Conservation (phyloP, 208 protist genomes). For the Vickermania ingenoplastis region DNA sequence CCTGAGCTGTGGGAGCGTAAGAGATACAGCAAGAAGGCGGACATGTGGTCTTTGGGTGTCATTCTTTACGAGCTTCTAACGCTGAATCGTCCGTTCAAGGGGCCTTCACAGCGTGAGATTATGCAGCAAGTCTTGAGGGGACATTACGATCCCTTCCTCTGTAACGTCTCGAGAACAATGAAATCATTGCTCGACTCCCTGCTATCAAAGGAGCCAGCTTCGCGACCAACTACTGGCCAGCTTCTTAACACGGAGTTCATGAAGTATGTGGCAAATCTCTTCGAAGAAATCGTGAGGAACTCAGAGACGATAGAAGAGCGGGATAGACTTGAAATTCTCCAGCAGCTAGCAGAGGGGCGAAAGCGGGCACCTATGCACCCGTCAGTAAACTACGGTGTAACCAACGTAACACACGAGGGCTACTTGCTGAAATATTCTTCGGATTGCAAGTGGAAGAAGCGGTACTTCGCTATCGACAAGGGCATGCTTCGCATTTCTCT, state of each 20-base stretch:
- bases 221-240: conserved; percentile 63
- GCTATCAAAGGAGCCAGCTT: conserved; percentile 47
- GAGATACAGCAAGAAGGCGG: conserved; percentile 90
- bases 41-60: conserved; percentile 90
- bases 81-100: conserved; percentile 81
- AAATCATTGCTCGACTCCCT: conserved; percentile 57
- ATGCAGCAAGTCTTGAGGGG: conserved; percentile 76
- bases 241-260: conserved; percentile 75
- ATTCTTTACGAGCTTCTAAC: conserved; percentile 84
- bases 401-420: conserved; percentile 56
- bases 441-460: conserved; percentile 80
- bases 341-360: conserved; percentile 43
- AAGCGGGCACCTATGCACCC: conserved; percentile 29
- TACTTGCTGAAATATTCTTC: conserved; percentile 83
- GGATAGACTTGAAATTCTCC: conserved; percentile 64
- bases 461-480: conserved; percentile 66
- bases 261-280: conserved; percentile 86
- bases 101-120: conserved; percentile 68
- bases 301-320: conserved; percentile 50
- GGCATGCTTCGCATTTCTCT: conserved; percentile 72
- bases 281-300: conserved; percentile 79
- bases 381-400: conserved; percentile 42
- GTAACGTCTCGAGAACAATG: conserved; percentile 54
- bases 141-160: conserved; percentile 71
- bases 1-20: conserved; percentile 89